phyloP scores from a whole-genome alignment of 2,329 filamentous ascomycete species.

The Cadophora sp. region DNA sequence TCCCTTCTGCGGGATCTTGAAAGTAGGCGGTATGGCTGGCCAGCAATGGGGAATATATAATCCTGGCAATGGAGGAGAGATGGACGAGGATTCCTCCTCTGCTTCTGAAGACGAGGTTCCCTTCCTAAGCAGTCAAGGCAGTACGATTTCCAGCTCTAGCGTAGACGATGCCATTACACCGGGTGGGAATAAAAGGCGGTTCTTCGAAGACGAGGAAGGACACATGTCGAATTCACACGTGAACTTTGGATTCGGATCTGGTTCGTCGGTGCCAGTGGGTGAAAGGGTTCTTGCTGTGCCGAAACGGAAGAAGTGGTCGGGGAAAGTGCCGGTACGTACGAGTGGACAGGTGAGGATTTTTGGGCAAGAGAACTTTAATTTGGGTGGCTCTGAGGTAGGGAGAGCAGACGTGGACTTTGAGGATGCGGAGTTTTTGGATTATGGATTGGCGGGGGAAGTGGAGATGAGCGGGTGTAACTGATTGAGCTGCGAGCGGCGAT shows the following conservation, averaged over 20 bases:
- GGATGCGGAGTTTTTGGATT: constrained; percentile 71
- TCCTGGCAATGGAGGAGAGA: constrained; percentile 49
- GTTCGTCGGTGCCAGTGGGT: constrained; percentile 27
- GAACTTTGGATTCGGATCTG: constrained; percentile 31
- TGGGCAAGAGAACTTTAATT: constrained; percentile 54
- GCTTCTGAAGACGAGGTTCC: constrained; percentile 35
- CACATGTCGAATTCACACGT: constrained; percentile 11
- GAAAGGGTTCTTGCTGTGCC: constrained; percentile 38
- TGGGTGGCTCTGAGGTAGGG: constrained; percentile 28
- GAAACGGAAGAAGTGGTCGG: constrained; percentile 37
- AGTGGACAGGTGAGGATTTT: constrained; percentile 22
- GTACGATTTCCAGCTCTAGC: constrained; percentile 31
- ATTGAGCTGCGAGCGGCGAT: neutral
- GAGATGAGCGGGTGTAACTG: constrained; percentile 41
- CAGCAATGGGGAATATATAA: constrained; percentile 34
- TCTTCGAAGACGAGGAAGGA: constrained; percentile 38
- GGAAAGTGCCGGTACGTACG: constrained; percentile 33
- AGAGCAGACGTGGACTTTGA: constrained; percentile 59
- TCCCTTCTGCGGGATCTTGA: constrained; percentile 83
- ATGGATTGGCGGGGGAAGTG: constrained; percentile 38
- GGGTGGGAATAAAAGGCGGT: constrained; percentile 37
- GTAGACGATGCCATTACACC: constrained; percentile 12
- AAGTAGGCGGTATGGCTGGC: constrained; percentile 72
- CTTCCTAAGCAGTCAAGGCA: constrained; percentile 38
- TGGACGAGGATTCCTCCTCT: constrained; percentile 39